A percentile compares a stretch with the other conserved stretches of the same genome.
These are phyloP conservation scores for Tetrahymena borealis DNA, from an alignment of 73 alveolate genomes.

Conservation along the genomic window DNA sequence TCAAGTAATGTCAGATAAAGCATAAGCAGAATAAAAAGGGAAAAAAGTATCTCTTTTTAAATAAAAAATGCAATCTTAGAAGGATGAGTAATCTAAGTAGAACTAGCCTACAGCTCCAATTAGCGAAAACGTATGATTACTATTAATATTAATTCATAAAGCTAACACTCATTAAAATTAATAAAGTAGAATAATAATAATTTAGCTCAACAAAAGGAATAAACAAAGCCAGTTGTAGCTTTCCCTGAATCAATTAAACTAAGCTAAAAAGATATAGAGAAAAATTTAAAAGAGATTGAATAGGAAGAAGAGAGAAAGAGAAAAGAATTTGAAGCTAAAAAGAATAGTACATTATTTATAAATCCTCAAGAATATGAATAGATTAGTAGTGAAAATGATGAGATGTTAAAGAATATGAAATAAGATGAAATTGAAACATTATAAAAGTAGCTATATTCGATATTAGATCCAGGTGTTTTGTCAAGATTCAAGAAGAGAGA, in stretches of 20 bases:
- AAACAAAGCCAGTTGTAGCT: not conserved
- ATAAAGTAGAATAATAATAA: not conserved
- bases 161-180: no score
- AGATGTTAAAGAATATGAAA: not conserved
- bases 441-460: not conserved
- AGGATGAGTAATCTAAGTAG: not conserved
- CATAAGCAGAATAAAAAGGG: not conserved
- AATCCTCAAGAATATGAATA: not conserved
- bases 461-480: not conserved
- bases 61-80: not conserved
- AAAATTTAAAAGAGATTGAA: not conserved
- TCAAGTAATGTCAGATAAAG: not conserved
- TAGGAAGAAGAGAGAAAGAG: not conserved
- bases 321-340: not conserved
- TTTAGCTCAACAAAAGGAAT: not conserved
- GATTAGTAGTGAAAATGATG: not conserved
- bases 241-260: not conserved
- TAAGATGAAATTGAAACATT: not conserved
- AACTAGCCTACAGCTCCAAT: not conserved
- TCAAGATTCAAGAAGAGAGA: not conserved
- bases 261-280: not conserved
- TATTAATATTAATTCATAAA: no score
- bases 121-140: not conserved
- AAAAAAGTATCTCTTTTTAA: not conserved
- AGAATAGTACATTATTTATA: not conserved